Conservation (phyloP, 352 stramenopile genomes). For the Phytophthora multivora region DNA sequence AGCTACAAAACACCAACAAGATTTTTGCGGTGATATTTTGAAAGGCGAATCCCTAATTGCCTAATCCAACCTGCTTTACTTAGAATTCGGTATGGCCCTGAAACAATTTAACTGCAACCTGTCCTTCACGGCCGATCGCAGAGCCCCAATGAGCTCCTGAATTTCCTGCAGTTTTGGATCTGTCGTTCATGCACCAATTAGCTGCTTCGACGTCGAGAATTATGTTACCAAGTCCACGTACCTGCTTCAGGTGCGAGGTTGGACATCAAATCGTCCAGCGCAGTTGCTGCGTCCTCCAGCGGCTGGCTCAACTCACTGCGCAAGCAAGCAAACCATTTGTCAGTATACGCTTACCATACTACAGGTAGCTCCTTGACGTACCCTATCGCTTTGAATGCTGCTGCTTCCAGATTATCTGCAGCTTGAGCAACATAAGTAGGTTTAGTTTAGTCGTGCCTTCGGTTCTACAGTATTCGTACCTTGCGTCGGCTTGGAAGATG, state of each 20-base stretch:
- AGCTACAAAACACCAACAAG: too few species aligned
- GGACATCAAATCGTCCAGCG: neutral
- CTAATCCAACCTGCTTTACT: too few species aligned
- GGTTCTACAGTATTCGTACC: neutral
- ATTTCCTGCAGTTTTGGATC: slow-evolving; percentile 48
- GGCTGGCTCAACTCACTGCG: neutral
- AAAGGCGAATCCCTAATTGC: too few species aligned
- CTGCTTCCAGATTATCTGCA: neutral
- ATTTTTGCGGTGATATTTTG: too few species aligned
- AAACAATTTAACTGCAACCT: too few species aligned
- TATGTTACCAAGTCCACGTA: neutral
- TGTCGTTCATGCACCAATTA: slow-evolving; percentile 3
- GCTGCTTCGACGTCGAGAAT: neutral
- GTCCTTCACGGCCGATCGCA: slow-evolving; percentile 32
- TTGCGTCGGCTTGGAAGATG: neutral
- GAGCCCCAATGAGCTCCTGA: slow-evolving; percentile 37
- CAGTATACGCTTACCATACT: neutral
- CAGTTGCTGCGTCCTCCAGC: neutral
- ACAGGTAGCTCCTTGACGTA: neutral
- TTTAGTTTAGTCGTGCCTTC: neutral
- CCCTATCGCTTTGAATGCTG: neutral
- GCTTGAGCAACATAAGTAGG: neutral
- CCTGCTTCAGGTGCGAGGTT: neutral
- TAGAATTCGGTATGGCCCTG: too few species aligned
- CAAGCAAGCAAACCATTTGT: neutral